These are phyloP conservation scores for Rosa lucieae DNA, from an alignment of 306 rosid species.

Conservation along the genomic window DNA sequence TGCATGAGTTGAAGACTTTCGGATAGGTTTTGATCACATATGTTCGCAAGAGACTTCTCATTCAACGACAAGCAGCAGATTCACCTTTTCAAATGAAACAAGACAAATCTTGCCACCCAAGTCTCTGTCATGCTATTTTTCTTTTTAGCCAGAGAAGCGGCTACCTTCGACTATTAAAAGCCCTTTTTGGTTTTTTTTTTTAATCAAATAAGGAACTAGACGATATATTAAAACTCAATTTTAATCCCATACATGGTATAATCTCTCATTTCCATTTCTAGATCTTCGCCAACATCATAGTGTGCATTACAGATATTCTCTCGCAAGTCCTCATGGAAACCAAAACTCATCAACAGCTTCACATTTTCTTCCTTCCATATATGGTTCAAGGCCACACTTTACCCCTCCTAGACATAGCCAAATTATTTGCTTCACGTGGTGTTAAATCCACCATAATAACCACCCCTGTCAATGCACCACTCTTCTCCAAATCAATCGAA, in stretches of 20 bases:
- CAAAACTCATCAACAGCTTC: background rate
- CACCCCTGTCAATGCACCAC: background rate
- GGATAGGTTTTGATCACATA: too few relatives aligned
- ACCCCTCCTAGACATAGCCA: conserved; percentile 24
- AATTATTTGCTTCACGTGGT: conserved; percentile 5
- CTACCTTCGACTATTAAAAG: too few relatives aligned
- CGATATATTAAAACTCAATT: too few relatives aligned
- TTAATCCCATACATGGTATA: background rate
- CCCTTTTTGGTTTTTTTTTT: too few relatives aligned
- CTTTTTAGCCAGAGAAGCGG: too few relatives aligned
- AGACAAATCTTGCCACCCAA: too few relatives aligned
- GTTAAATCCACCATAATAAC: conserved; percentile 23
- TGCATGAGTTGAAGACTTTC: too few relatives aligned
- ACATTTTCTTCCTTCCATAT: conserved; percentile 32
- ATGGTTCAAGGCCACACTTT: conserved; percentile 28
- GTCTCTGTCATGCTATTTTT: too few relatives aligned
- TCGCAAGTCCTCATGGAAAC: background rate
- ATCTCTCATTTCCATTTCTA: background rate
- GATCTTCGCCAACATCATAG: background rate
- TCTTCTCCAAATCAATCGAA: background rate
- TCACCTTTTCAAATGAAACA: too few relatives aligned
- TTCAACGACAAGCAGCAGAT: too few relatives aligned
- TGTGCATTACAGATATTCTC: background rate
- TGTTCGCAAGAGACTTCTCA: too few relatives aligned
- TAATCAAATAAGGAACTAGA: too few relatives aligned